Evolutionary conservation across 2,329 filamentous ascomycete species (phyloP), one percentile per base, ranked within the genome.

Genomic region (Blastomyces silverae): DNA sequence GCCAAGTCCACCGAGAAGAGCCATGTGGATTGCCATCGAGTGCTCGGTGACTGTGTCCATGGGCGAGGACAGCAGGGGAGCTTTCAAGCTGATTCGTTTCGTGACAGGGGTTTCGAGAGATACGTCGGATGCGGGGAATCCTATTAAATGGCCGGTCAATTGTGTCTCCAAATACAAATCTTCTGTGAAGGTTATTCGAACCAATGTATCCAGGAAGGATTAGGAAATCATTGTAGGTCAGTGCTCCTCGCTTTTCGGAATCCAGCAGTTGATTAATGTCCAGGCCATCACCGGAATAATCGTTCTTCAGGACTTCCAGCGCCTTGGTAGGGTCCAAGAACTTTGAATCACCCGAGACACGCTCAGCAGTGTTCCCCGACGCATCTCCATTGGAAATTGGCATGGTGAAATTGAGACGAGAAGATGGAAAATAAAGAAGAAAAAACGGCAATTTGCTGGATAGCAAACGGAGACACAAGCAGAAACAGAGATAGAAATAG

Each of bases 11-110:
- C 82, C 81, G 56, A 83, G 78, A 60, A 84, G 77, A 50, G 81
- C 81, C 77, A 84, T 96, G 81, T 97, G 91, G 73, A 99, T 97
- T 69, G 94, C 95, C 95, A 99, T 99, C 78, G 96, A 93, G 81
- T 96, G 90, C 83, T 99, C 94, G 55, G 95, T 99, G 77, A 99
- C 94, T 11, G 94, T 99, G 82, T 99, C 94, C 94, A 99, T 99
- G 73, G 95, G 94, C 50, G 94, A 97, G 58, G 94, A 99, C 70
- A 97, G 86, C 74, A 99, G 92, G 66, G 94, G 94, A 7, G 92
- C 95, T 86, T 97, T 99, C 77, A 99, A 84, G 46, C 90, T 87
- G 79, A 99, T 96, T 74, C 91, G 88, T 86, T 95, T 96, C 71
- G 94, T 99, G 73, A 99, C 85, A 66, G 91, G 91, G 46, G 93